Evolutionary conservation across 495 filamentous ascomycete species (phyloP).

Genomic region (Aspergillus hancockii): DNA sequence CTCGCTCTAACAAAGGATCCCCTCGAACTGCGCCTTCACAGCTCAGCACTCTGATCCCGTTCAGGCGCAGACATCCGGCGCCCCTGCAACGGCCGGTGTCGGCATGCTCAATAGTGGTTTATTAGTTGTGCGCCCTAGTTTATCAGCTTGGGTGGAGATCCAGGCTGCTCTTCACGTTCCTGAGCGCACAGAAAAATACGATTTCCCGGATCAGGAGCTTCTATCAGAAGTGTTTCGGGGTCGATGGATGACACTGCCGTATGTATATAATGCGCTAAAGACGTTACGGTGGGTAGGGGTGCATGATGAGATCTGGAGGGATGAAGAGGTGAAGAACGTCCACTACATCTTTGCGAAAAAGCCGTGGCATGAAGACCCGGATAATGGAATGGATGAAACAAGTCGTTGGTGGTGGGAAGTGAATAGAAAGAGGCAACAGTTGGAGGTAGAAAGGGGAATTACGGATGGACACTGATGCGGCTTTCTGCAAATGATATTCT

Average conservation of each 20-base stretch:
- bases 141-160: constrained; percentile 57
- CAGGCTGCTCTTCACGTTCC: constrained; percentile 31
- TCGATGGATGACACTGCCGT: constrained; percentile 73
- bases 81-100: constrained; percentile 53
- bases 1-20: constrained; percentile 43
- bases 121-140: constrained; percentile 67
- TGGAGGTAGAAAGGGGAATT: constrained; percentile 46
- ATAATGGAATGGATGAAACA: constrained; percentile 23
- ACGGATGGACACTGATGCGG: constrained; percentile 18
- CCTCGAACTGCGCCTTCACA: constrained; percentile 75
- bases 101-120: constrained; percentile 75
- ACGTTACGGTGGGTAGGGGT: constrained; percentile 68
- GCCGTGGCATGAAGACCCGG: constrained; percentile 69
- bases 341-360: constrained; percentile 82
- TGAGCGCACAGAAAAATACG: constrained; percentile 49
- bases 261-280: constrained; percentile 82
- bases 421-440: constrained; percentile 52
- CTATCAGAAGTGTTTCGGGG: constrained; percentile 65
- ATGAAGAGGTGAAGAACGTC: constrained; percentile 73
- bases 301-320: constrained; percentile 72
- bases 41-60: constrained; percentile 61
- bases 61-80: constrained; percentile 55
- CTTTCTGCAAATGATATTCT: neutral
- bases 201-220: constrained; percentile 77
- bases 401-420: constrained; percentile 68